These are phyloP conservation scores for Thalassiosira tumida DNA, from an alignment of 352 stramenopile species.

Conservation along the genomic window DNA sequence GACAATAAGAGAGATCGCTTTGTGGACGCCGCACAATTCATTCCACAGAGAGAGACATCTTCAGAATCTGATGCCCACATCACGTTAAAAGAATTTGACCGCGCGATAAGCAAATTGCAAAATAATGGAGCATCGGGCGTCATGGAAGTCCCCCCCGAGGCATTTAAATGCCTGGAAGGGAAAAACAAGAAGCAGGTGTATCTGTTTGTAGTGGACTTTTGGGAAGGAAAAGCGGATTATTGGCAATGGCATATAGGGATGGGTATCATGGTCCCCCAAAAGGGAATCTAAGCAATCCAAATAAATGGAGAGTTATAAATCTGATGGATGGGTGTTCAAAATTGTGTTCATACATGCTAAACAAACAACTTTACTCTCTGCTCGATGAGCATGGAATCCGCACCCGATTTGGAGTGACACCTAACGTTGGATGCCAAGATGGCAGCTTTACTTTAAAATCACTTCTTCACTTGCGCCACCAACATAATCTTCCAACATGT, in stretches of 20 bases:
- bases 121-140: constrained; percentile 60
- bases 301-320: constrained; percentile 29
- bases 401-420: constrained; percentile 62
- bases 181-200: constrained; percentile 6
- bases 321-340: constrained; percentile 45
- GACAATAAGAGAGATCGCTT: constrained; percentile 35
- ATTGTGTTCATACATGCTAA: constrained; percentile 18
- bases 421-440: constrained; percentile 56
- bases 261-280: neutral
- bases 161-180: neutral
- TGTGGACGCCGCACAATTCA: neutral
- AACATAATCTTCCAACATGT: constrained; percentile 15
- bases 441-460: constrained; percentile 70
- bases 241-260: neutral
- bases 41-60: constrained; percentile 37
- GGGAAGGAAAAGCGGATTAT: neutral
- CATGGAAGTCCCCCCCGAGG: neutral
- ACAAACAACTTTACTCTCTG: constrained; percentile 2
- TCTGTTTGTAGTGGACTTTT: neutral
- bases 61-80: constrained; percentile 13
- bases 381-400: neutral
- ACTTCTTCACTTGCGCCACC: constrained; percentile 54
- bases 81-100: constrained; percentile 52
- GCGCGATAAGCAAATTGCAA: too few species aligned
- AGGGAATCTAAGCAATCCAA: neutral